phyloP scores from a whole-genome alignment of 768 basidiomycete species.

The Tulasnella sp. region DNA sequence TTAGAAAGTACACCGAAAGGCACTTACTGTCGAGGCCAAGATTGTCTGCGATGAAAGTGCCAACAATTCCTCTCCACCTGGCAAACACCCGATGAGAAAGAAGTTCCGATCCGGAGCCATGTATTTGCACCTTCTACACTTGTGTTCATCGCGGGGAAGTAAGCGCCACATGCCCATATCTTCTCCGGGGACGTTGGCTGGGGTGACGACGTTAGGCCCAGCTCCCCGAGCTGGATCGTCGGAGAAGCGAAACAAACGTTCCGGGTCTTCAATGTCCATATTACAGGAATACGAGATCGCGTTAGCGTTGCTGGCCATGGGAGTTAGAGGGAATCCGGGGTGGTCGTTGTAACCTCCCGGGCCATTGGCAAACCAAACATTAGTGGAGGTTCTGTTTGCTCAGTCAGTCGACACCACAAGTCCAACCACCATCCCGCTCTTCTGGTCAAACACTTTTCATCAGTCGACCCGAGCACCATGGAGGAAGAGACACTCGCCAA shows the following conservation, averaged over 20 bases:
- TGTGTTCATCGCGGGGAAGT: neutral
- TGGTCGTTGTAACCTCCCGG: neutral
- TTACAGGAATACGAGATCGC: neutral
- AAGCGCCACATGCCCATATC: neutral
- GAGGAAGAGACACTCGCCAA: constrained; percentile 34
- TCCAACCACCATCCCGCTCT: constrained; percentile 6
- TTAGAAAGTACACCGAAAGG: neutral
- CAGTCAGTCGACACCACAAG: constrained; percentile 18
- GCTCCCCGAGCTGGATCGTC: neutral
- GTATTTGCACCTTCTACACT: neutral
- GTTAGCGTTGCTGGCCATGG: neutral
- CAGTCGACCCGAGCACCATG: neutral
- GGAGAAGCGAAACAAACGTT: neutral
- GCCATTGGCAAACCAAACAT: neutral
- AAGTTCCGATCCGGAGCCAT: neutral
- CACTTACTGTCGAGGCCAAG: constrained; percentile 22
- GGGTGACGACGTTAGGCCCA: neutral
- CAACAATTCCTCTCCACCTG: constrained; percentile 29
- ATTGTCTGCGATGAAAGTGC: constrained; percentile 32
- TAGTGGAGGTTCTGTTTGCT: constrained; percentile 16
- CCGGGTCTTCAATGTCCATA: neutral
- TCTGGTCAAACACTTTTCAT: neutral
- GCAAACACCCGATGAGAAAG: neutral
- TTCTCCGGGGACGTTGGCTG: neutral
- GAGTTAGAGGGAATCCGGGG: neutral